phyloP scores from a whole-genome alignment of 2,329 filamentous ascomycete genomes.

The Verticillium dahliae region DNA sequence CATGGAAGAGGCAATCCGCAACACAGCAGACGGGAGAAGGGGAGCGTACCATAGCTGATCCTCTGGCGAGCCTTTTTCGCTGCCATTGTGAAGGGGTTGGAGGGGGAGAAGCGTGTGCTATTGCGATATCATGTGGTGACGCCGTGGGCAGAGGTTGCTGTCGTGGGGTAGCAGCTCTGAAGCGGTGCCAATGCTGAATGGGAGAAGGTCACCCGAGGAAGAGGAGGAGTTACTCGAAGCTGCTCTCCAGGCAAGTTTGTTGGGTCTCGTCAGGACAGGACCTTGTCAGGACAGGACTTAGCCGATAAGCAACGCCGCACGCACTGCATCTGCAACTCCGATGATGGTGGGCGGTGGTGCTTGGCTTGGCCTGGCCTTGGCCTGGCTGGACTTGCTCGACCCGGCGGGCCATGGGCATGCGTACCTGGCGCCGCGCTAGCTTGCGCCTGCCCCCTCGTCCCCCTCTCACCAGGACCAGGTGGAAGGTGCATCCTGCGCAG shows the following conservation, averaged over 20 bases:
- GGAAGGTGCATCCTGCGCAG: neutral
- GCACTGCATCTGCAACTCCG: neutral
- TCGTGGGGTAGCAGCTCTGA: conserved; percentile 6
- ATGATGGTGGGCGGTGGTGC: neutral
- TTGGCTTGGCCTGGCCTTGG: neutral
- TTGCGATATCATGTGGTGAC: neutral
- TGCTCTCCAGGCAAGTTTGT: neutral
- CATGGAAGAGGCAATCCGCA: neutral
- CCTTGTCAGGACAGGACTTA: neutral
- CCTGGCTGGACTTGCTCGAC: neutral
- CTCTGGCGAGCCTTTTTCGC: conserved; percentile 63
- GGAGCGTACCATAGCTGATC: conserved; percentile 59
- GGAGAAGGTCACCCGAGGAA: neutral
- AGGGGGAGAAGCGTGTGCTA: neutral
- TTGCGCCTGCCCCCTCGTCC: neutral
- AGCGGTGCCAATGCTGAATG: neutral
- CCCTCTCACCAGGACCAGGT: neutral
- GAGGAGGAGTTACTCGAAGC: neutral
- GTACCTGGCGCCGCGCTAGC: neutral
- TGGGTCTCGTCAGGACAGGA: neutral
- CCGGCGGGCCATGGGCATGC: neutral
- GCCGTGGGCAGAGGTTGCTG: neutral
- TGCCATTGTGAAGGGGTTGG: conserved; percentile 32
- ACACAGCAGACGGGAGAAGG: neutral
- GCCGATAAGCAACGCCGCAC: neutral